Conservation (phyloP, 257 asterid genomes). For the Solanum commersonii region DNA sequence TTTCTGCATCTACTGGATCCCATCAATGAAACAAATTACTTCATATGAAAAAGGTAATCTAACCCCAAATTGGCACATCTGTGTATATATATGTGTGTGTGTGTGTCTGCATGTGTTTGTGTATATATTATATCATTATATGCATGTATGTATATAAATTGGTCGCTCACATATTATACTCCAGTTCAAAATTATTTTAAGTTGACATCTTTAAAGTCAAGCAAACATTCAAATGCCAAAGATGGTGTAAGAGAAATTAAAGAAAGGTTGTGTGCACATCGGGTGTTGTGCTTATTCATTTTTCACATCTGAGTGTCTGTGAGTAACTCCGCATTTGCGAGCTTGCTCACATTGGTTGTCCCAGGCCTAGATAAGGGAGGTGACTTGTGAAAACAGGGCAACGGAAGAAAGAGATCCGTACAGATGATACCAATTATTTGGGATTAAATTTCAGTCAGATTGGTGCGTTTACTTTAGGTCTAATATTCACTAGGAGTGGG, state of each 20-base stretch:
- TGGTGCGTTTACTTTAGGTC: neutral
- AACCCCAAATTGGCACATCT: neutral
- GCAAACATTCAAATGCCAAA: neutral
- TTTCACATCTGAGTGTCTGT: neutral
- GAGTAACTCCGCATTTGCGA: neutral
- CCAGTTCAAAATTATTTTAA: neutral
- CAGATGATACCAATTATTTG: neutral
- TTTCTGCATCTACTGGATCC: neutral
- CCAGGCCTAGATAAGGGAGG: neutral
- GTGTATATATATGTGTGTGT: neutral
- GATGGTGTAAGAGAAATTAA: neutral
- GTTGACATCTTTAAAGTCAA: neutral
- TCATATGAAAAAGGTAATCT: neutral
- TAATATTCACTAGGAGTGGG: neutral
- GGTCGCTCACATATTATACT: neutral
- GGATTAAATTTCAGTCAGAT: neutral
- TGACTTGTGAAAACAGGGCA: neutral
- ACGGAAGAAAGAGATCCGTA: neutral
- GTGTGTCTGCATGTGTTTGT: neutral
- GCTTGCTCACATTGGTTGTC: neutral
- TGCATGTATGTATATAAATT: neutral
- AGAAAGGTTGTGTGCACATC: neutral
- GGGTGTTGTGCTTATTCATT: neutral
- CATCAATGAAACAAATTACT: neutral
- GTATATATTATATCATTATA: neutral